These are phyloP conservation scores for Apiospora saccharicola DNA, from an alignment of 2,329 filamentous ascomycete species.

Conservation along the genomic window DNA sequence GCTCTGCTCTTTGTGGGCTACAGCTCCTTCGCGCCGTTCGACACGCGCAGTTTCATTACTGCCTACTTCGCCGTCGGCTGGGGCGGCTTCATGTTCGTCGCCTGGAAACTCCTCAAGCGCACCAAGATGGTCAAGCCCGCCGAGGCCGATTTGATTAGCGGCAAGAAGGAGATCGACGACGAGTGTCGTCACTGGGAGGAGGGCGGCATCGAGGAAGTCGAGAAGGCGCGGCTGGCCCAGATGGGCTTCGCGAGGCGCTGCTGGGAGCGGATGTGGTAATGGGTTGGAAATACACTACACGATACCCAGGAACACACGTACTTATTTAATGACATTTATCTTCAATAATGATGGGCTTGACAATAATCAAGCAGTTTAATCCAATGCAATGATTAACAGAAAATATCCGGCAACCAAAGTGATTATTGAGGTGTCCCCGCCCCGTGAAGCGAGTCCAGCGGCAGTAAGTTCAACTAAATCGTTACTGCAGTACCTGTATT, in stretches of 20 bases:
- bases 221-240: constrained; percentile 44
- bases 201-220: constrained; percentile 55
- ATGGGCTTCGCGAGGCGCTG: constrained; percentile 46
- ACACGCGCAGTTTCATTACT: constrained; percentile 56
- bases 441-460: neutral
- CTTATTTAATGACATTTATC: neutral
- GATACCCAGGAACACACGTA: neutral
- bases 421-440: neutral
- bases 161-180: constrained; percentile 71
- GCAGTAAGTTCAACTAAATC: neutral
- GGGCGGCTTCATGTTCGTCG: constrained; percentile 63
- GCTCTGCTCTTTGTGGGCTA: constrained; percentile 65
- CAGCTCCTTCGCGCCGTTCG: constrained; percentile 60
- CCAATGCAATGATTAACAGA: neutral
- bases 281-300: neutral
- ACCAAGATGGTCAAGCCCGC: constrained; percentile 63
- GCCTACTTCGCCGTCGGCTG: constrained; percentile 62
- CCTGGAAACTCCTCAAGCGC: constrained; percentile 71
- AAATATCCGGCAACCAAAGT: neutral
- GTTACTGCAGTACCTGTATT: neutral
- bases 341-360: neutral
- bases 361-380: neutral
- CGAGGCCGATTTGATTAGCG: constrained; percentile 68
- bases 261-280: constrained; percentile 51
- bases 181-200: constrained; percentile 54